These are phyloP conservation scores for Aspergillus carlsbadensis DNA, from an alignment of 495 filamentous ascomycete species.

Conservation along the genomic window DNA sequence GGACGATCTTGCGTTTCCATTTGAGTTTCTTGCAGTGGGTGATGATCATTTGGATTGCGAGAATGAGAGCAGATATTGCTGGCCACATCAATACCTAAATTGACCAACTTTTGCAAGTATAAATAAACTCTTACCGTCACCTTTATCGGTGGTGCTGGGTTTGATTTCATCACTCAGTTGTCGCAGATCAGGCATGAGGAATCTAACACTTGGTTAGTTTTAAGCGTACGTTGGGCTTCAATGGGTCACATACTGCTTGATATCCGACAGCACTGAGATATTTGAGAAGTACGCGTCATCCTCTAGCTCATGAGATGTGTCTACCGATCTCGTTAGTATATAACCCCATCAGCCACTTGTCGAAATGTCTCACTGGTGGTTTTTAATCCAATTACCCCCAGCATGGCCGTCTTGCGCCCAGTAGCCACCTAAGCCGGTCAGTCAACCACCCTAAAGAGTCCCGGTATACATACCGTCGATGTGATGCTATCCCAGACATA, in stretches of 20 bases:
- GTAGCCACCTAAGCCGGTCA: constrained; percentile 62
- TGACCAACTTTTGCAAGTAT: background rate
- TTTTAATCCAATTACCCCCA: constrained; percentile 80
- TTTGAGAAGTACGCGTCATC: constrained; percentile 68
- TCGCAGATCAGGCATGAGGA: constrained; percentile 69
- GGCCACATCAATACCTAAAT: background rate
- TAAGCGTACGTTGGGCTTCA: background rate
- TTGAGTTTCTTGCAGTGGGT: constrained; percentile 84
- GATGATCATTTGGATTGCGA: constrained; percentile 85
- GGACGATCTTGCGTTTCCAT: constrained; percentile 75
- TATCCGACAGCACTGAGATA: constrained; percentile 69
- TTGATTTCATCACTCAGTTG: constrained; percentile 59
- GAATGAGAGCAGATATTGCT: constrained; percentile 79
- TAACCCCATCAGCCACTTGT: too few relatives aligned
- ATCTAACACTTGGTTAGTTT: constrained; percentile 31
- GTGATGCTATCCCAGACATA: constrained; percentile 98
- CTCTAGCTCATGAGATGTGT: constrained; percentile 65
- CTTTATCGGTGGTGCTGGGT: constrained; percentile 66
- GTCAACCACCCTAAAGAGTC: background rate
- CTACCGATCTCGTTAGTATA: constrained; percentile 33
- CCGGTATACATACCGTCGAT: constrained; percentile 55
- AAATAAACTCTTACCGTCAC: constrained; percentile 58
- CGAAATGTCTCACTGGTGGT: constrained; percentile 57
- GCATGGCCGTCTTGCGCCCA: constrained; percentile 73
- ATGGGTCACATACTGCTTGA: constrained; percentile 57